Conservation (phyloP, 169 alveolate species). For the Cyclospora cayetanensis region DNA sequence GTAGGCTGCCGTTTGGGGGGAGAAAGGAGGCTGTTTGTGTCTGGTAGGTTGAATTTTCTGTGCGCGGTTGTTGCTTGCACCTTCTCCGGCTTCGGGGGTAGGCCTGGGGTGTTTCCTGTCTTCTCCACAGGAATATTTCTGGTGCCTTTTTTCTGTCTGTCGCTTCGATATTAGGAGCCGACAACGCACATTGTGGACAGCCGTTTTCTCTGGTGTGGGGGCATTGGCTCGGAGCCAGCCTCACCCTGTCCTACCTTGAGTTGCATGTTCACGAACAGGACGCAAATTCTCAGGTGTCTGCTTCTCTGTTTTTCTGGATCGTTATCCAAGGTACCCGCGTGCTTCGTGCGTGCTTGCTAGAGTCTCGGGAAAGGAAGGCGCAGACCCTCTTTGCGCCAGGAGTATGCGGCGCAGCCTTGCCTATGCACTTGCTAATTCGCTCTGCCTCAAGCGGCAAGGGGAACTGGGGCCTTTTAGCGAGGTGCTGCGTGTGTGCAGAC, state of each 20-base stretch:
- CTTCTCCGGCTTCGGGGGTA: not conserved
- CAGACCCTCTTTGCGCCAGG: no score
- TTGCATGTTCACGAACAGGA: not conserved
- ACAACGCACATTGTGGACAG: not conserved
- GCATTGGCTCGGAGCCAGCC: not conserved
- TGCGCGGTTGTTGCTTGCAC: not conserved
- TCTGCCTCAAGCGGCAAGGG: no score
- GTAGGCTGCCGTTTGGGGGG: not conserved
- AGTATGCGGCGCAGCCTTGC: no score
- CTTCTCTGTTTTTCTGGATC: constrained; percentile 6
- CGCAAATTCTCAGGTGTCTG: not conserved
- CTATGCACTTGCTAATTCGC: no score
- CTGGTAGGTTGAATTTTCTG: no score
- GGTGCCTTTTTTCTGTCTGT: no score
- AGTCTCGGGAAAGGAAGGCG: no score
- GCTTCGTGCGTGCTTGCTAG: no score
- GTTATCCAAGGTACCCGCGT: no score
- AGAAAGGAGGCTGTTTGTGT: not conserved
- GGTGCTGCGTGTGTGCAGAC: not conserved
- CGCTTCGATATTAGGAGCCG: no score
- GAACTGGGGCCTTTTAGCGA: no score
- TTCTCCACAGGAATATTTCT: no score
- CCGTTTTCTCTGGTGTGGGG: constrained; percentile 3
- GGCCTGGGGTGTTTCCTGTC: not conserved
- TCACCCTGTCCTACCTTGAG: not conserved